Base-by-base conservation (phyloP, 371 early-diverging fungal species). In the Capillidium heterosporum region DNA sequence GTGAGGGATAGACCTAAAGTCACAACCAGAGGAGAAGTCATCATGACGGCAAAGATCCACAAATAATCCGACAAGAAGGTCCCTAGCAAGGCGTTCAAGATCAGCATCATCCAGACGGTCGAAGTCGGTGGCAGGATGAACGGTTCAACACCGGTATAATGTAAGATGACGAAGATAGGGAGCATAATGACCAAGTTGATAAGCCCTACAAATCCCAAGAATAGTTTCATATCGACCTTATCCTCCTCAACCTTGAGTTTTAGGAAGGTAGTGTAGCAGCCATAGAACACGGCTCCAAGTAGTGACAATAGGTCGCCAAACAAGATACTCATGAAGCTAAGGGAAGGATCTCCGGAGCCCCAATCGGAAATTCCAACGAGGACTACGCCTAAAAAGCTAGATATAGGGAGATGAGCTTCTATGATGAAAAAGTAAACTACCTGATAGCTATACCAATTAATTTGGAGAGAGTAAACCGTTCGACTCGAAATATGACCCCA, bases 171-270 rank as follows among this genome's bases (percentile, higher is more conserved):
- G 57, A 88, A 76, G 0, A 75, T 57, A 0, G 89, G 89, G 81
- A 84, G 80, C 28, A 88, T 62, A 4, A 82, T 60, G 27, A 84
- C 26, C 1, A 78, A 61, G 63, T 84, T 86, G 54, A 81, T 81
- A n/a, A 80, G 59, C 1, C 90, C 89, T 1, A 89, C 85, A 48
- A 77, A 79, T 8, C 89, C 89, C 65, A 89, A 82, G 58, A 89
- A 89, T 44, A 85, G 62, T 1, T 83, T 78, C 74, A 82, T 78
- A 60, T 84, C 70, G 44, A 89, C 69, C 21, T 82, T 72, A 15
- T 71, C 73, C 63, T 87, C 86, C 58, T 83, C 77, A 55, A 86
- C 77, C 48, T 69, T 74, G 35, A 73, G 60, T 42, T 88, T 88
- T 17, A 88, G 65, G 29, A 86, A 61, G 5, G 80, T 80, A 0